phyloP scores from a whole-genome alignment of 192 early-diverging fungal genomes.

The Radiomyces spectabilis region DNA sequence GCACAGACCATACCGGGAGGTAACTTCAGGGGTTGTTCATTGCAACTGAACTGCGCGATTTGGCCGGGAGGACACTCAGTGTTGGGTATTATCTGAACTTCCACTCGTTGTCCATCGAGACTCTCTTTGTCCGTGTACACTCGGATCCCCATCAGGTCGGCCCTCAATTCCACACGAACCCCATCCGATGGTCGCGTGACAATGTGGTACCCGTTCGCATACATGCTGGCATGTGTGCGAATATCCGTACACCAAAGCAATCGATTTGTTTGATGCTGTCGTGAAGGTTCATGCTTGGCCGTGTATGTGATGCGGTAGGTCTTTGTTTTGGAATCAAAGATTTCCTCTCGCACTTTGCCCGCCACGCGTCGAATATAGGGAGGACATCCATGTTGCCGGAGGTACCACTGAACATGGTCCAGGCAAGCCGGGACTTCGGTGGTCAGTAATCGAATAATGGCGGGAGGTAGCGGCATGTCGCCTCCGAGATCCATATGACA shows the following conservation, averaged over 20 bases:
- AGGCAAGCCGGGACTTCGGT: conserved; percentile 31
- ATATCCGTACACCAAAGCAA: conserved; percentile 34
- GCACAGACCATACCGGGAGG: too few relatives aligned
- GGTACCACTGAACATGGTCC: conserved; percentile 25
- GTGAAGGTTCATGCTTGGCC: conserved; percentile 16
- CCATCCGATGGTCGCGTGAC: conserved; percentile 25
- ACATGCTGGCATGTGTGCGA: conserved; percentile 29
- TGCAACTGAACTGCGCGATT: background rate
- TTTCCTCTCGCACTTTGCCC: conserved; percentile 27
- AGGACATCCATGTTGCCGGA: conserved; percentile 34
- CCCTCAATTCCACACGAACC: conserved; percentile 29
- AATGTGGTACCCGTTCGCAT: conserved; percentile 31
- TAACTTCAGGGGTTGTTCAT: too few relatives aligned
- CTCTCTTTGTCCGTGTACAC: conserved; percentile 21
- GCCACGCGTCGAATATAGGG: conserved; percentile 38
- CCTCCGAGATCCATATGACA: conserved; percentile 36
- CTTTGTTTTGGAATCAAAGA: conserved; percentile 29
- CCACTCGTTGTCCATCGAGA: conserved; percentile 23
- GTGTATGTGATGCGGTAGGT: conserved; percentile 28
- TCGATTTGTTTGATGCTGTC: conserved; percentile 1
- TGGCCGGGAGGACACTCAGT: background rate
- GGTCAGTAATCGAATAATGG: conserved; percentile 27
- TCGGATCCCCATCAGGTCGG: conserved; percentile 33
- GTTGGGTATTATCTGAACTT: conserved; percentile 1
- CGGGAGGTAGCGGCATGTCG: conserved; percentile 26